Evolutionary conservation across 2,329 filamentous ascomycete species (phyloP), one percentile per base, ranked within the genome.

Genomic region (Microascus cirrosus): DNA sequence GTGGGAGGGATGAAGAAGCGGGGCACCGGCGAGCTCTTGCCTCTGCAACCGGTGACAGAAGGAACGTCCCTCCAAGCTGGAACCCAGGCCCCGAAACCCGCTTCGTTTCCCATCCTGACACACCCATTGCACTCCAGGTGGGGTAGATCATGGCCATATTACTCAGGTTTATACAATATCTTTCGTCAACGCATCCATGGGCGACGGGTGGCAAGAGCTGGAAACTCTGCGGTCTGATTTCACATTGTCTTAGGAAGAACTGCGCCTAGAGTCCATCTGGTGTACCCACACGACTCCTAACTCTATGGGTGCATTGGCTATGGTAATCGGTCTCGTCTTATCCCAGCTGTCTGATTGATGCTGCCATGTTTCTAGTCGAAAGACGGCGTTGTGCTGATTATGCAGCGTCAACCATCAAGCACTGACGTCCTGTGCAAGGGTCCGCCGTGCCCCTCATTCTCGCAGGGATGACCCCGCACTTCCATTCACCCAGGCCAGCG

Each of bases 101-200:
- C 25, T 39, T 35, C 53, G 25, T 25, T 24, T 32, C 42, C 54
- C 54, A 51, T 56, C 54, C 35, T 56, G 54, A 56, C 42, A 56
- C 54, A 50, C 42, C n/a, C 53, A 51, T 32, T 56, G 54, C 54
- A 42, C 54, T 56, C 39, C 28, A n/a, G 42, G 54, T 56, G 54
- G 54, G 54, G 54, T n/a, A 34, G 42, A 50, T 51, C 54, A 5
- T 5, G 15, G 45, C 18, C 45, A 34, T 50, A 51, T 56, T 56
- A 56, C 24, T 22, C 42, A 35, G 42, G 54, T 34, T 55, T 20
- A 50, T 50, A 50, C n/a, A 50, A 50, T 5, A 20, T 13, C 45
- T n/a, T 20, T n/a, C 39, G 39, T 45, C 39, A 45, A 45, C 39
- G 39, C n/a, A 7, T n/a, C 39, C 45, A 50, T n/a, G n/a, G n/a